Conservation (phyloP, 805 yeast species). For the Yamadazyma olivae region DNA sequence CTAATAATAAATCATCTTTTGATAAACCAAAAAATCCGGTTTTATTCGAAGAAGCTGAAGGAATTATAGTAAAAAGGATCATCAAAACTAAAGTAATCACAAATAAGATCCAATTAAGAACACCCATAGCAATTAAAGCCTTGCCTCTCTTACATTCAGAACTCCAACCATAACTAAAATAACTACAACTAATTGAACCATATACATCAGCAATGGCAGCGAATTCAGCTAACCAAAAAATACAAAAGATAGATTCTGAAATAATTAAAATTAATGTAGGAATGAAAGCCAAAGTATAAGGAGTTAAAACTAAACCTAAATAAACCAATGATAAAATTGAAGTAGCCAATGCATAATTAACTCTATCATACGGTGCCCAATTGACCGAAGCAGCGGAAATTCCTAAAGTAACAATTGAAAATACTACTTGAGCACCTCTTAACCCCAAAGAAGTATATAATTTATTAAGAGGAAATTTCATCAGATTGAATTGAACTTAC, state of each 20-base stretch:
- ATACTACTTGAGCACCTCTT: slow-evolving; percentile 14
- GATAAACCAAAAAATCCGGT: not conserved
- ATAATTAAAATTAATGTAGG: slow-evolving; percentile 13
- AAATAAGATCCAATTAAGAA: slow-evolving; percentile 20
- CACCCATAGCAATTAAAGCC: slow-evolving; percentile 19
- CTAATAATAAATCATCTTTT: not conserved
- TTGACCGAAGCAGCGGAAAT: slow-evolving; percentile 13
- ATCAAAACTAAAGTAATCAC: slow-evolving; percentile 15
- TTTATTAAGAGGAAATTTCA: slow-evolving; percentile 3
- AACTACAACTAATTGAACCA: slow-evolving; percentile 13
- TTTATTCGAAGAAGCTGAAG: slow-evolving; percentile 7
- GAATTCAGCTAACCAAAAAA: slow-evolving; percentile 23
- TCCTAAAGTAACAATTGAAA: slow-evolving; percentile 15
- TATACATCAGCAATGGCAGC: slow-evolving; percentile 18
- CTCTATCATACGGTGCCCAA: slow-evolving; percentile 7
- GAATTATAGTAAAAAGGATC: slow-evolving; percentile 15
- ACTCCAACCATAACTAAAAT: not conserved
- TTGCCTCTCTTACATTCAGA: slow-evolving; percentile 19
- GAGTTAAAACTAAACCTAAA: slow-evolving; percentile 8
- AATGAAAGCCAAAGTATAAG: slow-evolving; percentile 7
- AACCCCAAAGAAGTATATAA: slow-evolving; percentile 6
- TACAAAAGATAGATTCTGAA: slow-evolving; percentile 15
- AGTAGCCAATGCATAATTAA: slow-evolving; percentile 12
- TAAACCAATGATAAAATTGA: slow-evolving; percentile 12
- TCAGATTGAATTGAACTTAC: no score